Evolutionary conservation across 176 grass and related monocot species (phyloP), one percentile per base, ranked within the genome.

Genomic region (Triticum timopheevii): DNA sequence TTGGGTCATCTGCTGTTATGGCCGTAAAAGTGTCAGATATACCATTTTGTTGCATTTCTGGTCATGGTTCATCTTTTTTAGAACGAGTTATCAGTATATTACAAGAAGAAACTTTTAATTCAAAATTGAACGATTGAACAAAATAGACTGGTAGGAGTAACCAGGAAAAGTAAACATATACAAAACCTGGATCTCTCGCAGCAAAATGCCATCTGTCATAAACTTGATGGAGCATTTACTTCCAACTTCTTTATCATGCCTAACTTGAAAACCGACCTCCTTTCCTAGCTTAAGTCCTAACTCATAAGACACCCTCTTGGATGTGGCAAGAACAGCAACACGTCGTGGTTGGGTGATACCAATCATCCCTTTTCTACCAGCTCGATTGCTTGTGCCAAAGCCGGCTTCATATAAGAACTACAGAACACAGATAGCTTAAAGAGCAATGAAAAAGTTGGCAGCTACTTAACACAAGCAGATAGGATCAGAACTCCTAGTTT

Each of bases 171-270:
- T 71, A 69, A 76, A 88, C 23, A 66, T 39, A 82, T 63, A 69
- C 30, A 49, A 36, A 28, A 59, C 95, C 95, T 98, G 93, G 63
- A 98, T 65, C 81, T 98, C 93, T 88, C 95, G 91, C 76, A 98
- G 89, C 82, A 98, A 89, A 91, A 95, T 95, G 52, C 95, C 95
- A 90, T 98, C 93, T 33, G 93, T 98, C 95, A 98, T 98, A 80
- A 98, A 98, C 86, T 98, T 98, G 80, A 98, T 98, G 50, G 56
- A 93, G 70, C 91, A 98, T 78, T 81, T 91, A 58, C 86, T 92
- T 65, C 95, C 95, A 25, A 98, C 90, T 80, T 81, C 63, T 84
- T 89, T 93, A 28, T 95, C 95, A 86, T 98, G 95, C 87, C 56
- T 88, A 81, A 98, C 95, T 90, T 59, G 91, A 93, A 98, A 98